phyloP scores from a whole-genome alignment of 306 rosid species.

The Glycine latifolia region DNA sequence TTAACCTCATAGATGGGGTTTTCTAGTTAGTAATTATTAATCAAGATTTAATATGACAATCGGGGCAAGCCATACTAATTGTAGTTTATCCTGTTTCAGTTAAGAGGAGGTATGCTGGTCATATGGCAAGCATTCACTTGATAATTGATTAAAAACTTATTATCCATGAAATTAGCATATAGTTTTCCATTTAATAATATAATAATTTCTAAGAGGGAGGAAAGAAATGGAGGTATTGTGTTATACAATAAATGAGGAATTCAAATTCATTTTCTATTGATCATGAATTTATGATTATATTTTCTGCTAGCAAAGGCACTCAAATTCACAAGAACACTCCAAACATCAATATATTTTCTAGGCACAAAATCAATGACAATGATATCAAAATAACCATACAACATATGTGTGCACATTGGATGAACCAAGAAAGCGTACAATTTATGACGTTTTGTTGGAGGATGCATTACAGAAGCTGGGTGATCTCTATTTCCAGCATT shows the following conservation, averaged over 20 bases:
- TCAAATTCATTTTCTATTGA: slow-evolving; percentile 25
- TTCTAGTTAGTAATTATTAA: not conserved
- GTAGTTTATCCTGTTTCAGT: slow-evolving; percentile 4
- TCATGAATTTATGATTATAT: not conserved
- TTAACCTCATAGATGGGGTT: slow-evolving; percentile 13
- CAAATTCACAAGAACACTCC: not conserved
- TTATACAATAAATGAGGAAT: slow-evolving; percentile 5
- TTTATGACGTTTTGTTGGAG: slow-evolving; percentile 87
- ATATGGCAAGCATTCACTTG: slow-evolving; percentile 32
- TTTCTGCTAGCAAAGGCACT: not conserved
- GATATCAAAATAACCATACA: slow-evolving; percentile 42
- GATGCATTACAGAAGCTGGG: slow-evolving; percentile 65
- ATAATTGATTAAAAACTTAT: slow-evolving; percentile 22
- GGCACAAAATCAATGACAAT: slow-evolving; percentile 40
- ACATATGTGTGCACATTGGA: slow-evolving; percentile 8
- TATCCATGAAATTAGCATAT: slow-evolving; percentile 16
- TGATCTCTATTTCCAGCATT: slow-evolving; percentile 60
- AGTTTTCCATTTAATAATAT: slow-evolving; percentile 10
- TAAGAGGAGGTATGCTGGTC: not conserved
- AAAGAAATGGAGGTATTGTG: slow-evolving; percentile 2
- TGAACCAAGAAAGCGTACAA: slow-evolving; percentile 70
- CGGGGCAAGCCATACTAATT: slow-evolving; percentile 15
- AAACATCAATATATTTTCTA: slow-evolving; percentile 20
- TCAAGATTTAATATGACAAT: slow-evolving; percentile 26
- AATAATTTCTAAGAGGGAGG: not conserved